Conservation (phyloP, 371 early-diverging fungal species). For the Parasitella parasitica region DNA sequence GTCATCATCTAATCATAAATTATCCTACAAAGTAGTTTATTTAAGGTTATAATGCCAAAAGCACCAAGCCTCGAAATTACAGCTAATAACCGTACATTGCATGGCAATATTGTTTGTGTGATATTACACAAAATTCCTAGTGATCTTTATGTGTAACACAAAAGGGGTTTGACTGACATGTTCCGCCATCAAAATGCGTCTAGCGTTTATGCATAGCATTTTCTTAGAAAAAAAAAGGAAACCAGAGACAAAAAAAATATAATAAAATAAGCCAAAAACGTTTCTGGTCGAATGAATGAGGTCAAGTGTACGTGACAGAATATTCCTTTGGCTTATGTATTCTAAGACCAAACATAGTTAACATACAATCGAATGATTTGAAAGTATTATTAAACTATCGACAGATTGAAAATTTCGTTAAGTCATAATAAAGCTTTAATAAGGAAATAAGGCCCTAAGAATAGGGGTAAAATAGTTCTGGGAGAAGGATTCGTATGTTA, state of each 20-base stretch:
- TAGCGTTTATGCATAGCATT: background rate
- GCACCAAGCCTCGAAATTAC: no score
- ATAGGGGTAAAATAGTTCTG: background rate
- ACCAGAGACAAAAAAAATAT: no score
- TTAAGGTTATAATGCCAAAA: no score
- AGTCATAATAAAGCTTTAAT: background rate
- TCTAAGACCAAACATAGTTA: no score
- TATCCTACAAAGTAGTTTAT: no score
- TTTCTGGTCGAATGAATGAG: no score
- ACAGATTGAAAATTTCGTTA: background rate
- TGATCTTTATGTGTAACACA: background rate
- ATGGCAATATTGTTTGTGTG: background rate
- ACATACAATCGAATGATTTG: background rate
- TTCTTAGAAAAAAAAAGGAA: no score
- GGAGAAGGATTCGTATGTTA: background rate
- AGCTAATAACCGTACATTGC: no score
- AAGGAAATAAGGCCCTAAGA: background rate
- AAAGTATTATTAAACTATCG: background rate
- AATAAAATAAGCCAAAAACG: no score
- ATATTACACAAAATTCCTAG: background rate
- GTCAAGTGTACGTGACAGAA: no score
- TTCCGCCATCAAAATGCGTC: background rate
- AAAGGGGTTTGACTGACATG: background rate
- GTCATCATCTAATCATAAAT: no score
- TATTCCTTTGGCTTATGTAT: no score